Evolutionary conservation across 2,329 filamentous ascomycete species (phyloP), one percentile per base, ranked within the genome.

Genomic region (Trichoderma pleuroti): DNA sequence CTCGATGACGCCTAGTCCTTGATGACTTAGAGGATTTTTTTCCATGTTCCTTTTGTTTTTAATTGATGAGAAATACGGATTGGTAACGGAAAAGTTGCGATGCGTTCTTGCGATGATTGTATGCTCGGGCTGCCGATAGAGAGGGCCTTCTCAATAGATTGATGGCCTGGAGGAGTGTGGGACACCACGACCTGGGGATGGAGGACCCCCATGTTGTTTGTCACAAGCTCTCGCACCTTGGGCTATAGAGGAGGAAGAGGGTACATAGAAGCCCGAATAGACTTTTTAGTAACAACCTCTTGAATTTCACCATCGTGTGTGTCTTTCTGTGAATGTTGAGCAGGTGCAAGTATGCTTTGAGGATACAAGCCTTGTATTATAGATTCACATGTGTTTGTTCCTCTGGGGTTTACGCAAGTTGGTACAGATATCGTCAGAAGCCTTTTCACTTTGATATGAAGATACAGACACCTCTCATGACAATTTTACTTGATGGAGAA

Each of bases 71-170:
- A 68, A 57, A 78, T 77, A 77, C 76, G 78, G 77, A 69, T 72
- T 64, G 73, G 74, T 71, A 73, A 75, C 78, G 77, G 76, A 78
- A 78, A 79, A 77, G 78, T 78, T 75, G 74, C 74, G 77, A 76
- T 78, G 78, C 75, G 76, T 79, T 78, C 74, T 79, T 78, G 76
- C 77, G 78, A 79, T 79, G 76, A 76, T 75, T 77, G 78, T 76
- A 77, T 78, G 75, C 74, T 74, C 72, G 76, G 76, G 77, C 74
- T 78, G 73, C 75, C 75, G 73, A 77, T 79, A 78, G 76, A 77
- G 62, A 75, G 73, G 76, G 77, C 78, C 72, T 76, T 74, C 73
- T 77, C 73, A 76, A 79, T 77, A 79, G 68, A 71, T 42, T 68
- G 60, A 64, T 60, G 70, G 68, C 62, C 63, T 63, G 49, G 42